phyloP scores from a whole-genome alignment of 129 eudicot genomes.

The Escallonia rubra region DNA sequence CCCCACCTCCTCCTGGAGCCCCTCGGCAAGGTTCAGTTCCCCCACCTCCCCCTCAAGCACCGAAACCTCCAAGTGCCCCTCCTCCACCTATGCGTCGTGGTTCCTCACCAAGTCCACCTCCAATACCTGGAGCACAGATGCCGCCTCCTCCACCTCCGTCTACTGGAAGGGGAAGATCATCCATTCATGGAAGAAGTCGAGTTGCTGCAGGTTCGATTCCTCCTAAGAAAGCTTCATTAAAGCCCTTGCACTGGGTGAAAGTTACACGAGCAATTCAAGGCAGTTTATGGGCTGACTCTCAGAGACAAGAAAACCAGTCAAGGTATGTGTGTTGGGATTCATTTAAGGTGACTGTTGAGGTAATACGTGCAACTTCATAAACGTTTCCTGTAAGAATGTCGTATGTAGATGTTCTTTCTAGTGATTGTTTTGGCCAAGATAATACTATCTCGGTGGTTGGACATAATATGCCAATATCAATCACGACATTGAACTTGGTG shows the following conservation, averaged over 20 bases:
- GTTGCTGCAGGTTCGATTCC: slow-evolving; percentile 50
- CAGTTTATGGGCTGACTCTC: slow-evolving; percentile 94
- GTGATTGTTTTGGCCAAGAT: too few species aligned
- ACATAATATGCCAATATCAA: background rate
- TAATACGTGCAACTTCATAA: background rate
- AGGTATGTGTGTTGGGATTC: slow-evolving; percentile 34
- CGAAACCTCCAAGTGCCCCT: slow-evolving; percentile 45
- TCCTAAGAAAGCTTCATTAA: slow-evolving; percentile 68
- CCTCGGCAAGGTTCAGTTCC: slow-evolving; percentile 19
- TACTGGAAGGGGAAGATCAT: slow-evolving; percentile 44
- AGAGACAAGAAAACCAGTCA: slow-evolving; percentile 68
- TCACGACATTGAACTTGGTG: background rate
- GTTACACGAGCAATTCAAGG: slow-evolving; percentile 95
- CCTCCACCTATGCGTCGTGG: slow-evolving; percentile 43
- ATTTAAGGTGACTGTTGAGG: background rate
- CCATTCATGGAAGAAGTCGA: slow-evolving; percentile 52
- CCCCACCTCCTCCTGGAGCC: slow-evolving; percentile 41
- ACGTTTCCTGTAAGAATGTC: background rate
- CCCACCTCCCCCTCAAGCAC: slow-evolving; percentile 31
- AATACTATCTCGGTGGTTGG: too few species aligned
- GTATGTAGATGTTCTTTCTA: too few species aligned
- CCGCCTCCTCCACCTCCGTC: slow-evolving; percentile 44
- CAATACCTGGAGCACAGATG: slow-evolving; percentile 37
- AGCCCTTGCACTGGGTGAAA: slow-evolving; percentile 94
- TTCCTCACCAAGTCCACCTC: slow-evolving; percentile 42